A percentile compares a stretch with the other conserved stretches of the same genome.
Evolutionary conservation across 345 rosid species (phyloP).

Genomic region (Erysimum cheiranthoides): DNA sequence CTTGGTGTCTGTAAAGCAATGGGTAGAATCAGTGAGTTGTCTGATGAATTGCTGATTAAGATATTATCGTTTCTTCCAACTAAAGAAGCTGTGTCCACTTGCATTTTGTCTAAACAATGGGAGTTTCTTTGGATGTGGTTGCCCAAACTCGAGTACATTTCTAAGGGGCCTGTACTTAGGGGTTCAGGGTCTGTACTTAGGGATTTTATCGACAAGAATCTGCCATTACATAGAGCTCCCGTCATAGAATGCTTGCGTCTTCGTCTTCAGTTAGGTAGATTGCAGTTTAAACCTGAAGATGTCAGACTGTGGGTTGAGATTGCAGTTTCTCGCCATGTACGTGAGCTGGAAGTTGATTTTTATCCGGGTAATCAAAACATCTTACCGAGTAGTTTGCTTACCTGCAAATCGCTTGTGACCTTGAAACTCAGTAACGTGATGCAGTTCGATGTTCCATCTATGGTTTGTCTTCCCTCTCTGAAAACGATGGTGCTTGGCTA

Average conservation of each 20-base stretch:
- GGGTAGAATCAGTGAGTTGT: too few species aligned
- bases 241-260: neutral
- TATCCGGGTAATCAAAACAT: neutral
- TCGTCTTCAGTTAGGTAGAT: neutral
- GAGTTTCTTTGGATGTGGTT: too few species aligned
- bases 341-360: too few species aligned
- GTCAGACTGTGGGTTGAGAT: neutral
- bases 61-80: too few species aligned
- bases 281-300: neutral
- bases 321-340: neutral
- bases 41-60: too few species aligned
- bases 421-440: neutral
- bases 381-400: neutral
- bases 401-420: neutral
- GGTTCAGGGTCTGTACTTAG: too few species aligned
- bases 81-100: too few species aligned
- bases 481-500: neutral
- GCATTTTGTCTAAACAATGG: too few species aligned
- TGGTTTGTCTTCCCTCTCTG: neutral
- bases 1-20: too few species aligned
- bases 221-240: neutral
- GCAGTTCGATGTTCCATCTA: neutral
- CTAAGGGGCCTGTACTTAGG: too few species aligned
- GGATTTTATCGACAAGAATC: neutral
- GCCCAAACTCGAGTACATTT: neutral